Evolutionary conservation across 306 rosid species (phyloP).

Genomic region (Dalbergia oliveri): DNA sequence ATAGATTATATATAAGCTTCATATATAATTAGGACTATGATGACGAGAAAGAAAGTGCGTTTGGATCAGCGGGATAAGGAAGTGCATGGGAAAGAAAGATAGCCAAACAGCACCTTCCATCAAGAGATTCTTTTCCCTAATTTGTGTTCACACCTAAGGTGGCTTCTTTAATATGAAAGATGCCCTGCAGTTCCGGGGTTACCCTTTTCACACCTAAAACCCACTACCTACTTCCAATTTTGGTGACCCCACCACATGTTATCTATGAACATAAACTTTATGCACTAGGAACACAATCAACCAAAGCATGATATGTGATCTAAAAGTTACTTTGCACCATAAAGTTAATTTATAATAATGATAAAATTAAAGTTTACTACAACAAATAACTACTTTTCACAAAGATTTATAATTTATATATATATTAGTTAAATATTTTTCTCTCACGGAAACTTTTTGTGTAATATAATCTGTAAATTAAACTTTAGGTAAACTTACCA

Average conservation of each 20-base stretch:
- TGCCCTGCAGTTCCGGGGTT: conserved; percentile 29
- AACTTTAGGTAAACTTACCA: neutral
- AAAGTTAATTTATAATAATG: no score
- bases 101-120: conserved; percentile 31
- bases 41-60: neutral
- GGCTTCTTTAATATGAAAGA: conserved; percentile 13
- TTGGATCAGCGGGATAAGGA: neutral
- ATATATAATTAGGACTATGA: conserved; percentile 3
- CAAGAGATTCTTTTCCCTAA: conserved; percentile 50
- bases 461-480: neutral
- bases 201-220: conserved; percentile 58
- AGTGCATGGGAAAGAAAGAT: conserved; percentile 42
- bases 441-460: no score
- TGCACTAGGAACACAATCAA: neutral
- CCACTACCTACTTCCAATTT: conserved; percentile 15
- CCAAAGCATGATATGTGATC: neutral
- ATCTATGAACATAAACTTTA: neutral
- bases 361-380: no score
- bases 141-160: conserved; percentile 70
- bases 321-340: neutral
- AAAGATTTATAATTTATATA: no score
- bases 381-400: no score
- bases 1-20: neutral
- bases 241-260: conserved; percentile 1
- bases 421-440: no score